Evolutionary conservation across 768 basidiomycete genomes (phyloP).

Genomic region (Agrocybe chaxingu): DNA sequence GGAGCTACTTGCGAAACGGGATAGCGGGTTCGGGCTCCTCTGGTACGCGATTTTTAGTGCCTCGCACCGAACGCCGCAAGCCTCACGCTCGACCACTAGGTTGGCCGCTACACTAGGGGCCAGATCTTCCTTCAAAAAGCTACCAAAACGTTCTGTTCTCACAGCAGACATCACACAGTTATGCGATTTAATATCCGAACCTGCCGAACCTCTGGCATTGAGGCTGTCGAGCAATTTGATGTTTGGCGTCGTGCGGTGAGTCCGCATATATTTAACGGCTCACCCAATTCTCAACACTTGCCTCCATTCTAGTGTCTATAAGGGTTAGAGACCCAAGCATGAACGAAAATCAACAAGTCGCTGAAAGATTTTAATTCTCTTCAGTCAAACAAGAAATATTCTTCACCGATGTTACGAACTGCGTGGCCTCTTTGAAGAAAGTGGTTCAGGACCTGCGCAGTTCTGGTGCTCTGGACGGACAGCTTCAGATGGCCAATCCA

Average conservation of each 20-base stretch:
- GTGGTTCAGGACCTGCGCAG: slow-evolving; percentile 65
- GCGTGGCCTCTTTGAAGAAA: slow-evolving; percentile 76
- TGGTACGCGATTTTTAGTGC: slow-evolving; percentile 43
- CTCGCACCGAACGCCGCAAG: not conserved
- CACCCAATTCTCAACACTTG: not conserved
- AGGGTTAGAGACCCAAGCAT: slow-evolving; percentile 27
- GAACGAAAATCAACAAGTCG: not conserved
- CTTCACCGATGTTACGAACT: slow-evolving; percentile 73
- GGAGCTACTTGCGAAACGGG: slow-evolving; percentile 75
- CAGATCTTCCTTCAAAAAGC: slow-evolving; percentile 79
- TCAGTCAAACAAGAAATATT: slow-evolving; percentile 85
- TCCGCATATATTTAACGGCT: not conserved
- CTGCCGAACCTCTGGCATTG: slow-evolving; percentile 83
- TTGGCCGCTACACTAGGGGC: slow-evolving; percentile 89
- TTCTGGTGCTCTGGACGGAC: slow-evolving; percentile 38
- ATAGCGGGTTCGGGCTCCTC: slow-evolving; percentile 86
- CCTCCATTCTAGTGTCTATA: slow-evolving; percentile 33
- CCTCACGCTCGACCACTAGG: slow-evolving; percentile 40
- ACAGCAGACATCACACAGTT: slow-evolving; percentile 80
- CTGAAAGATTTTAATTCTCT: not conserved
- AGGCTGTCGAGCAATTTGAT: slow-evolving; percentile 86
- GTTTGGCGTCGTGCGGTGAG: slow-evolving; percentile 84
- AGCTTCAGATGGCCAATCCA: slow-evolving; percentile 71
- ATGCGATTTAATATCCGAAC: slow-evolving; percentile 77
- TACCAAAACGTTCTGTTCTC: slow-evolving; percentile 81